Base-by-base conservation (phyloP, 2,329 filamentous ascomycete species). In the Diaporthe amygdali region DNA sequence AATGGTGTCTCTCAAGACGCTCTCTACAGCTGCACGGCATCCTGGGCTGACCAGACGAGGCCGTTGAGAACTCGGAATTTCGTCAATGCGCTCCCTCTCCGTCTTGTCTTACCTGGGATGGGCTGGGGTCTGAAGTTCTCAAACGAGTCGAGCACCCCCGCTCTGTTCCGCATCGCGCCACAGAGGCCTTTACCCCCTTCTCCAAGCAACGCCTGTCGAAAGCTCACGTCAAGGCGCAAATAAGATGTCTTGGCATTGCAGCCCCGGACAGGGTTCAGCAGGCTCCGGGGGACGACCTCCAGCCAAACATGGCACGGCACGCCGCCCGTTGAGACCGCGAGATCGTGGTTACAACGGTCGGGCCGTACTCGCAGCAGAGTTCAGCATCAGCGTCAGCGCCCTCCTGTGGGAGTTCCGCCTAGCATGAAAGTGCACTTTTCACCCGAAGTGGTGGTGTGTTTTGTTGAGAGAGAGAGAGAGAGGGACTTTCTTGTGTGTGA, bases 211-310 rank as follows among this genome's bases (percentile, higher is more conserved):
- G 44, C n/a, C 55, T 37, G 64, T 41, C n/a, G 59, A 37, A 25
- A 44, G 30, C 27, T n/a, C 41, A 49, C 27, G 59, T 64, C 59
- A 64, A 64, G 59, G 59, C 59, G 59, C 27, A 47, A 63, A 63
- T 63, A 47, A 63, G 59, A 63, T 63, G 59, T 63, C 59, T 64
- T 64, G 41, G 59, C 41, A 63, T 17, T 63, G 59, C 59, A 63
- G 59, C 59, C n/a, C 59, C n/a, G 41, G 41, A 47, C 59, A 47
- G 59, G 59, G 59, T 34, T 20, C 3, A 47, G 20, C 59, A 34
- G 41, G 41, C 8, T 47, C 27, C 37, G 37, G 9, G 17, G 9
- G 12, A 5, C n/a, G 10, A 12, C 5, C 2, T 5, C 27, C 37
- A 15, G 7, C 27, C 37, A 15, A 5, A 27, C 27, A 63, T 22